Conservation (phyloP, 2,329 filamentous ascomycete genomes). For the Kalmusia sp. region DNA sequence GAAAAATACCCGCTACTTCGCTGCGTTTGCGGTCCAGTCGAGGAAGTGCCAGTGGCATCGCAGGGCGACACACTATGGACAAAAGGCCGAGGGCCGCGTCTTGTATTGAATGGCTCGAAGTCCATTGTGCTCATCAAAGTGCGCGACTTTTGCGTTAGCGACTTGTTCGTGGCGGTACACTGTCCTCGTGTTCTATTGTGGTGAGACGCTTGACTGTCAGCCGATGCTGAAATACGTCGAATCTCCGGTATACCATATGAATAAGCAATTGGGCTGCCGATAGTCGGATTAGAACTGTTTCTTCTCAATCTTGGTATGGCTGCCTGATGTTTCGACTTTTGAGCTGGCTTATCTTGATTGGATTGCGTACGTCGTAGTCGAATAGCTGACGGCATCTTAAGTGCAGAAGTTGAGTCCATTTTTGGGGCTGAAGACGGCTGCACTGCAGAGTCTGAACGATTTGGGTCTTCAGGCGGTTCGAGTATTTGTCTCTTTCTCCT, state of each 20-base stretch:
- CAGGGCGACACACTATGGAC: no score
- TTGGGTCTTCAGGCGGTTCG: not conserved
- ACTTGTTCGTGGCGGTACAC: not conserved
- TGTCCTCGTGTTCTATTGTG: not conserved
- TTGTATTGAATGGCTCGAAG: no score
- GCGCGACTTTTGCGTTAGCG: not conserved
- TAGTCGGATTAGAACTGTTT: not conserved
- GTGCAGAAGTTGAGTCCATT: not conserved
- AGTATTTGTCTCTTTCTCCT: not conserved
- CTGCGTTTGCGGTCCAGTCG: no score
- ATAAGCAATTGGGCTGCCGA: not conserved
- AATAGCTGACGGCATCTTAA: not conserved
- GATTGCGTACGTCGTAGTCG: conserved; percentile 1
- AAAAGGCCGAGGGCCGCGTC: no score
- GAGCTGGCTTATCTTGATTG: no score
- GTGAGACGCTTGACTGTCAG: not conserved
- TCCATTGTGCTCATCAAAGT: no score
- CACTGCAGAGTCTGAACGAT: not conserved
- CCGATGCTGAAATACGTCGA: conserved; percentile 5
- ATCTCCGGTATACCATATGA: conserved; percentile 3
- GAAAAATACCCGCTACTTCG: no score
- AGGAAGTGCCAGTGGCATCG: no score
- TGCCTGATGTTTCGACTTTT: no score
- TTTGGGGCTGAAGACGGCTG: not conserved
- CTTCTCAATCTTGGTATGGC: no score